Base-by-base conservation (phyloP, 2,329 filamentous ascomycete species). In the Xylaria sp. region DNA sequence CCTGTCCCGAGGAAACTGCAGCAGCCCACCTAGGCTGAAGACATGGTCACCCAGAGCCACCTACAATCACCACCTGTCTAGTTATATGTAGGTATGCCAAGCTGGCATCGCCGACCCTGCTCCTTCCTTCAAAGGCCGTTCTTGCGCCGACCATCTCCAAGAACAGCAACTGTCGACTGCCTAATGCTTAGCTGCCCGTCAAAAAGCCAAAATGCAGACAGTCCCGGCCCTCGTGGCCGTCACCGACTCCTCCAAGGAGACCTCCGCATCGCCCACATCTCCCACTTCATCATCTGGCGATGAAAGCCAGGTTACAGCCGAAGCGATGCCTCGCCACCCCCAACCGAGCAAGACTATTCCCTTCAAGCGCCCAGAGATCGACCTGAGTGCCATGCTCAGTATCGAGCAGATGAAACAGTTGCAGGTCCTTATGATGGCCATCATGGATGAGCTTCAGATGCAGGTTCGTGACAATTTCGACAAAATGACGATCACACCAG, bases 391-490 rank as follows among this genome's bases (percentile, higher is more conserved):
- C 32, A 76, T 87, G 61, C 77, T 89, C 46, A 85, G 79, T 23
- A 55, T 78, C 4, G 79, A 82, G 1, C 86, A 90, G 74, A 85
- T 82, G 73, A 81, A 81, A 39, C 87, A 90, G 66, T 78, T 91
- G 50, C 79, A 81, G n/a, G 80, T 82, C 3, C 81, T 91, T 13
- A 78, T 88, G 66, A 81, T 77, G 32, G 82, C 83, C 55, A 86
- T 89, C 70, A 86, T 85, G 44, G 87, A 89, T 58, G 82, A 82
- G 46, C 87, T 90, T 81, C 82, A 85, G 65, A 83, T 82, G 61
- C 83, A 87, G 50, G 81, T 90, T 67, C 81, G 77, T 70, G 82
- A 83, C 61, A 82, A 83, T 67, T 90, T 90, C 71, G 86, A 88
- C 72, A 82, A 81, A 6, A 80, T 84, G 25, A 78, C 62, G 2